These are phyloP conservation scores for Dichomitus squalens DNA, from an alignment of 1,284 basidiomycete species.

Conservation along the genomic window DNA sequence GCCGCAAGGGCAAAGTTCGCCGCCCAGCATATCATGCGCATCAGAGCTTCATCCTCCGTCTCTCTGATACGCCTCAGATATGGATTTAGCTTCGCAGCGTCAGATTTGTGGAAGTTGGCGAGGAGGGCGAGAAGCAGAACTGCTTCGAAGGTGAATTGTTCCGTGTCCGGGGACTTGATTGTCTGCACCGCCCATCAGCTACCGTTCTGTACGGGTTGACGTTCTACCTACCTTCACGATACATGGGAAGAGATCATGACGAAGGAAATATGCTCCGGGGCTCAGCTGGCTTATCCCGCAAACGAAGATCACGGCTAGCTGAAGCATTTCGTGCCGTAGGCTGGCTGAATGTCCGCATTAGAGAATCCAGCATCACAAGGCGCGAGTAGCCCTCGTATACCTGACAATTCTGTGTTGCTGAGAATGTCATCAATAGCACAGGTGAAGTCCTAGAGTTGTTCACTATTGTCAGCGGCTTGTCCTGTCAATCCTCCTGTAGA, in stretches of 20 bases:
- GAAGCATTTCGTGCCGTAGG: slow-evolving; percentile 56
- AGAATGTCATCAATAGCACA: slow-evolving; percentile 47
- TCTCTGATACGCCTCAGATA: slow-evolving; percentile 56
- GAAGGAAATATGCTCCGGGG: slow-evolving; percentile 68
- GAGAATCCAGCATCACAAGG: background rate
- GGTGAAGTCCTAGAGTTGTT: slow-evolving; percentile 48
- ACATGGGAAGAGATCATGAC: slow-evolving; percentile 57
- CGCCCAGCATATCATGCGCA: slow-evolving; percentile 59
- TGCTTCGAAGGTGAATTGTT: slow-evolving; percentile 59
- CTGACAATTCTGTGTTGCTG: slow-evolving; percentile 44
- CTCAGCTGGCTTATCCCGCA: slow-evolving; percentile 63
- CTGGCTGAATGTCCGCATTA: slow-evolving; percentile 35
- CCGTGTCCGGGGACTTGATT: slow-evolving; percentile 53
- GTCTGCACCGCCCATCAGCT: slow-evolving; percentile 39
- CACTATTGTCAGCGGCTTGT: background rate
- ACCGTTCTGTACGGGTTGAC: slow-evolving; percentile 21
- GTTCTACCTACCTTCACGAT: slow-evolving; percentile 42
- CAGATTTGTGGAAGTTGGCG: slow-evolving; percentile 69
- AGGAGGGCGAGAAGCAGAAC: slow-evolving; percentile 57
- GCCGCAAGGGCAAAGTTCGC: slow-evolving; percentile 51
- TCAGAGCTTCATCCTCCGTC: slow-evolving; percentile 48
- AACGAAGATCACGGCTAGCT: slow-evolving; percentile 56
- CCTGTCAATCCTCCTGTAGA: background rate
- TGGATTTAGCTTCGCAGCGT: slow-evolving; percentile 65
- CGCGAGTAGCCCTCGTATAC: slow-evolving; percentile 34